These are phyloP conservation scores for Thermomyces lanuginosus DNA, from an alignment of 2,329 filamentous ascomycete species.

Conservation along the genomic window DNA sequence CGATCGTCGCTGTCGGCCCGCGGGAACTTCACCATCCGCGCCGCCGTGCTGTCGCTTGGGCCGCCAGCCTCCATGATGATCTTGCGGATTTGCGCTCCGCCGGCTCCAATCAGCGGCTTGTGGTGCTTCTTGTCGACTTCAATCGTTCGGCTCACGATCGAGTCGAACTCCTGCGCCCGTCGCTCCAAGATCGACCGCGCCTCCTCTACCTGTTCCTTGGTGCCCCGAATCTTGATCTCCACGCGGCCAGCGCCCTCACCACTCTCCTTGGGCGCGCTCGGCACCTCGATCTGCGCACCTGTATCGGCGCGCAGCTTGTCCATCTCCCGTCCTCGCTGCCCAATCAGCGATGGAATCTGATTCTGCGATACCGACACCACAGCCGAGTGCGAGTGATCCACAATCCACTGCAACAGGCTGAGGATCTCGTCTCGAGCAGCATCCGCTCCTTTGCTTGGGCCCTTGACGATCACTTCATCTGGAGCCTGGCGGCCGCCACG, in stretches of 20 bases:
- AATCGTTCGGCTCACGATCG: slow-evolving; percentile 68
- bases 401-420: slow-evolving; percentile 71
- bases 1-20: slow-evolving; percentile 70
- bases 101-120: slow-evolving; percentile 64
- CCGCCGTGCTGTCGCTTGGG: slow-evolving; percentile 68
- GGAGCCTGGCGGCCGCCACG: slow-evolving; percentile 53
- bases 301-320: slow-evolving; percentile 74
- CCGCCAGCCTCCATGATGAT: slow-evolving; percentile 81
- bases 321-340: slow-evolving; percentile 75
- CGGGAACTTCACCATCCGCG: slow-evolving; percentile 87
- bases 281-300: slow-evolving; percentile 82
- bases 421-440: slow-evolving; percentile 82
- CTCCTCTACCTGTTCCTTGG: slow-evolving; percentile 74
- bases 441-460: slow-evolving; percentile 83
- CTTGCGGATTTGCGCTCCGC: slow-evolving; percentile 68
- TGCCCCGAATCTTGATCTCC: slow-evolving; percentile 83
- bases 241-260: slow-evolving; percentile 50
- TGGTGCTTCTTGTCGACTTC: slow-evolving; percentile 94
- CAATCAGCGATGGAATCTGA: slow-evolving; percentile 87
- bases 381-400: slow-evolving; percentile 69
- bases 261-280: slow-evolving; percentile 58
- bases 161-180: slow-evolving; percentile 73
- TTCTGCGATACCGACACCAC: slow-evolving; percentile 75
- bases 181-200: slow-evolving; percentile 83
- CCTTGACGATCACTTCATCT: slow-evolving; percentile 81